A percentile compares a stretch with the other conserved stretches of the same genome.
These are phyloP conservation scores for Neurospora pannonica DNA, from an alignment of 495 filamentous ascomycete species.

Conservation along the genomic window DNA sequence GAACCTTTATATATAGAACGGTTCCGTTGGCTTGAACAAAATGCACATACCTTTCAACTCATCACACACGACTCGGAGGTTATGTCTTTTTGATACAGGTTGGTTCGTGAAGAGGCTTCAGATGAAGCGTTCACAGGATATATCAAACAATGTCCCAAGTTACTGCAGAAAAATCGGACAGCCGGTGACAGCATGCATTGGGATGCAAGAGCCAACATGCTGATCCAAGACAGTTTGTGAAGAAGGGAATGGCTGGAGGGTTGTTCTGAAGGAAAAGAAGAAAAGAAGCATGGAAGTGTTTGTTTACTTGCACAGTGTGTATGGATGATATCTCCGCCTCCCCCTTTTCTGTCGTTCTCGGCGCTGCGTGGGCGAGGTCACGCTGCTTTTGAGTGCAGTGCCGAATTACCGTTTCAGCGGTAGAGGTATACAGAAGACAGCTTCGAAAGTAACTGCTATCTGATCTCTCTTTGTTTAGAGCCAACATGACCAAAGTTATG, in stretches of 20 bases:
- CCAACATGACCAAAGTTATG: neutral
- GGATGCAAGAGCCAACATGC: neutral
- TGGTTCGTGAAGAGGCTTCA: neutral
- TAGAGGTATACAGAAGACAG: neutral
- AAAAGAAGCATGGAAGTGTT: neutral
- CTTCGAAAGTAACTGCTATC: neutral
- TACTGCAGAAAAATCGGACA: neutral
- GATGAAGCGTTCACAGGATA: neutral
- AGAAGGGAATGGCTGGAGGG: neutral
- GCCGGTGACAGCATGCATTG: neutral
- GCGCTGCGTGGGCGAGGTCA: neutral
- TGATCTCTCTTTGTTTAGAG: neutral
- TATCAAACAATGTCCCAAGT: neutral
- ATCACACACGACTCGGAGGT: neutral
- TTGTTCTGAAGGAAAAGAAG: neutral
- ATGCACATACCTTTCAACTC: neutral
- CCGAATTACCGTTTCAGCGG: neutral
- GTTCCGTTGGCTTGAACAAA: neutral
- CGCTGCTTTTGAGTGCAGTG: neutral
- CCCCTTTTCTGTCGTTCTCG: neutral
- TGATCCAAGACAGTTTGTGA: neutral
- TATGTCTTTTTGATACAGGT: neutral
- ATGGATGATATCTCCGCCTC: neutral
- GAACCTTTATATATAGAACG: neutral
- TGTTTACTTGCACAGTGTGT: neutral